These are phyloP conservation scores for Tylopilus intermedius DNA, from an alignment of 768 basidiomycete species.

Conservation along the genomic window DNA sequence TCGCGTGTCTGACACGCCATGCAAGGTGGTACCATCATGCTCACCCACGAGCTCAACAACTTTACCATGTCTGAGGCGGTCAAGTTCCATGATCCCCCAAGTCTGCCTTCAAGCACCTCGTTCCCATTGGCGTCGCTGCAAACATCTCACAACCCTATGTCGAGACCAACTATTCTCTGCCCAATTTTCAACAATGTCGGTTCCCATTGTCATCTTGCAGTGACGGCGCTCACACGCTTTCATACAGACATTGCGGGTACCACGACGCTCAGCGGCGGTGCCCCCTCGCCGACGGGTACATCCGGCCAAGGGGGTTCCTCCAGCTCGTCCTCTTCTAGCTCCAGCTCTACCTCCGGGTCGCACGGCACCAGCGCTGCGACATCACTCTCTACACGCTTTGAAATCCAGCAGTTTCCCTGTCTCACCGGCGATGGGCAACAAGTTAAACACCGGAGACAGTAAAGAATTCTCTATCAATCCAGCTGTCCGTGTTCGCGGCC, in stretches of 20 bases:
- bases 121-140: slow-evolving; percentile 48
- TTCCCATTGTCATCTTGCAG: not conserved
- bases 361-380: not conserved
- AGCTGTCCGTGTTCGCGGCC: too few relatives aligned
- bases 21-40: slow-evolving; percentile 30
- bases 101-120: slow-evolving; percentile 42
- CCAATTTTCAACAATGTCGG: slow-evolving; percentile 44
- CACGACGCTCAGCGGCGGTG: not conserved
- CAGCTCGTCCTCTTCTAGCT: too few relatives aligned
- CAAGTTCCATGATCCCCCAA: slow-evolving; percentile 45
- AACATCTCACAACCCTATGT: slow-evolving; percentile 52
- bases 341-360: not conserved
- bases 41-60: slow-evolving; percentile 57
- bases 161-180: slow-evolving; percentile 40
- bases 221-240: not conserved
- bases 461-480: too few relatives aligned
- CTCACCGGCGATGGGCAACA: too few relatives aligned
- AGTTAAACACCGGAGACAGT: too few relatives aligned
- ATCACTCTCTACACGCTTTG: too few relatives aligned
- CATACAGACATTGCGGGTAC: not conserved
- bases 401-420: too few relatives aligned
- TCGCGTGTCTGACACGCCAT: not conserved
- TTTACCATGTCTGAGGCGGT: slow-evolving; percentile 59
- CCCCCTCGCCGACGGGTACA: not conserved
- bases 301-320: not conserved